Base-by-base conservation (phyloP, 139 green algal genomes). In the Zygnema circumcarinatum region DNA sequence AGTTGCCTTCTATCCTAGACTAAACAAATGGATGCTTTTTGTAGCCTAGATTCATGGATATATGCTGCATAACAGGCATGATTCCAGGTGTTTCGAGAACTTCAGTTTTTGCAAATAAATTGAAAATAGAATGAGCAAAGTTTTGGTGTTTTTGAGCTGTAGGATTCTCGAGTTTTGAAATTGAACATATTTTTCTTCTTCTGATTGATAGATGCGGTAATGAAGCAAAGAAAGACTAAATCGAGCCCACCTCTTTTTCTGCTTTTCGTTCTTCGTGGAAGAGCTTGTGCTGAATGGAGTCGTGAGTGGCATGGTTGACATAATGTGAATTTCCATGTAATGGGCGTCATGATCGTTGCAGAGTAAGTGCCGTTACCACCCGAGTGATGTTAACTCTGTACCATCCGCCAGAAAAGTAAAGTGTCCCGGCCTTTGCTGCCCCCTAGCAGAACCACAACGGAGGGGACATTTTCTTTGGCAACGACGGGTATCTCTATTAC, bases 401-500 rank as follows among this genome's bases (percentile, higher is more conserved):
- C 1, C n/a, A 68, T 74, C 2, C 31, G 1, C 54, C 2, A 20
- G 54, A 87, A 41, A 78, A 16, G 7, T 40, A 41, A n/a, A 68
- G 81, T 16, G 22, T 87, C 3, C 52, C 73, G 21, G 67, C 54
- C 2, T 80, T 79, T 31, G 53, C 40, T 39, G 62, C 11, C 40
- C 81, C 81, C 22, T 87, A 53, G 25, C 25, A 1, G 22, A 87
- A 87, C 54, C 53, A 87, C 56, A 87, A 79, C 32, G 81, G 81
- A 40, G 81, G 81, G 25, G 22, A 87, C 1, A 36, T 87, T n/a
- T 53, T 87, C n/a, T 87, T 87, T 42, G 81, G 81, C 2, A 38
- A 36, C 2, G 81, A 87, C n/a, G 52, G 52, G 2, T 87, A 81
- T 72, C 81, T 87, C 2, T 87, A 87, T 72, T 75, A 75, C 78